Base-by-base conservation (phyloP, 805 yeast genomes). In the Candida nemodendra region DNA sequence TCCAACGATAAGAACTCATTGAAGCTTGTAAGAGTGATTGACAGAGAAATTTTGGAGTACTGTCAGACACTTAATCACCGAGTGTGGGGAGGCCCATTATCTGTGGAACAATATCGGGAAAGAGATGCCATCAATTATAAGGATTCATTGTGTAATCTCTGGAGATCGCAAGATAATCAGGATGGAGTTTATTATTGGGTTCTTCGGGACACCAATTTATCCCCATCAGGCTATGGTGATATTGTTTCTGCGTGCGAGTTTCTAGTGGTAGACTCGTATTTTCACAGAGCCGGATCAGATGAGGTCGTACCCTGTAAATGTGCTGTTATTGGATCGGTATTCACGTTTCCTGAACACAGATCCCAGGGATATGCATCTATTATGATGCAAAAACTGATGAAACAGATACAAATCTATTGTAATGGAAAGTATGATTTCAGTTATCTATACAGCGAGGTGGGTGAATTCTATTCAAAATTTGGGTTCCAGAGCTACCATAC, bases 361-460 rank as follows among this genome's bases (percentile, higher is more conserved):
- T 70, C 73, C 11, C 71, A 69, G 42, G 83, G 84, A 2, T 78
- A 76, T 50, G 84, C 84, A 0, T 56, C 57, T 6, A 37, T 40
- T 18, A 71, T 81, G 81, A 60, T 81, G 30, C 39, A 39, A 11
- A 32, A 38, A 17, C 47, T 76, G 25, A 61, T 65, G 37, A 47
- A 57, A 5, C 14, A 43, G 28, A 29, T 54, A 29, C 24, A 24
- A 4, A 27, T 43, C 2, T 11, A 48, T 7, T 55, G 54, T 8
- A 15, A 24, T 40, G 71, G 62, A 17, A 44, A 59, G 3, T 30
- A 57, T 22, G 57, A 57, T 18, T 57, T 67, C 22, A 57, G 70
- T 25, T 65, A 67, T 27, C 68, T 87, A 35, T 86, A 85, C 69
- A 81, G 91, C 44, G 93, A 81, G 33, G 77, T 84, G 15, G 91